Base-by-base conservation (phyloP, 306 rosid genomes). In the Neltuma alba region DNA sequence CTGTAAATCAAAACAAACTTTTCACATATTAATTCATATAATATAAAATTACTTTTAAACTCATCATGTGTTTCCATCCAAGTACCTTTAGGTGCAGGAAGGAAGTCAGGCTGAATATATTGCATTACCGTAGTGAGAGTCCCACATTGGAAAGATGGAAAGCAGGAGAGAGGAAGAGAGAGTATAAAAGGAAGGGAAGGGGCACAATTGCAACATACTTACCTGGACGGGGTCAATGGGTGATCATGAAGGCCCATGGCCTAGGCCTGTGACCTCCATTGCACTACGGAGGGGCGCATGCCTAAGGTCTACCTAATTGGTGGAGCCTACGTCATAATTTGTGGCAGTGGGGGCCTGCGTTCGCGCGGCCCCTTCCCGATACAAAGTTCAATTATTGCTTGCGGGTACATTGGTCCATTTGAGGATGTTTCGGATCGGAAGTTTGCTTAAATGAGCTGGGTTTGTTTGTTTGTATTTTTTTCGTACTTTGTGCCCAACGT, bases 261-360 rank as follows among this genome's bases (percentile, higher is more conserved):
- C 85, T 88, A 81, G 89, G 65, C 25, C 5, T 33, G 73, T 30
- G 6, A 47, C 44, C 20, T 84, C 79, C 86, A 88, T 88, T 85
- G 91, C 88, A 87, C 88, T 47, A 11, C 0, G 88, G 85, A 87
- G 79, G 87, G 89, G 87, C 83, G 84, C 83, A 36, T 1, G 80
- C 58, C 81, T 86, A 84, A 82, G 91, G 86, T 89, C 91, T 86
- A 75, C 83, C 80, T 83, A 20, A 75, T 9, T 12, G 86, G 91
- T 75, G 75, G 94, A 88, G 79, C 86, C 91, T 77, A 82, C 86
- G 88, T 90, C 91, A 85, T 83, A 79, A 90, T 88, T 86, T 88
- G 86, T 90, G 60, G 67, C 9, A 11, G 82, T 25, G 87, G 89
- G 89, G 88, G 86, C 91, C 80, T 88, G 92, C 91, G 92, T 31